Conservation (phyloP, 805 yeast species). For the Candida coleopterorum region DNA sequence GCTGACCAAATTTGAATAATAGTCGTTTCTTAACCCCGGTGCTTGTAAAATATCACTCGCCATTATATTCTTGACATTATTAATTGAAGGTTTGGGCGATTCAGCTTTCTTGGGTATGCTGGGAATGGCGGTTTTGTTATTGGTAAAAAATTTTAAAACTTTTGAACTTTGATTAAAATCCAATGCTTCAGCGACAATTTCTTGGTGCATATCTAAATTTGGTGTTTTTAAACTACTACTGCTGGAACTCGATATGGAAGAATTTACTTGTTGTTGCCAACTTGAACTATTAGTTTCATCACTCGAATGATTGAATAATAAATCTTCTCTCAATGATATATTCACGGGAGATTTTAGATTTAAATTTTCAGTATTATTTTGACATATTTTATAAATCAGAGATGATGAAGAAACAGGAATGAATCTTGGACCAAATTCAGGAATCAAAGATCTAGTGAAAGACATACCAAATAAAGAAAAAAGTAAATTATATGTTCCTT, state of each 20-base stretch:
- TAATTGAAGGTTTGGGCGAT: not conserved
- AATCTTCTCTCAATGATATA: slow-evolving; percentile 16
- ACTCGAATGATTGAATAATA: slow-evolving; percentile 10
- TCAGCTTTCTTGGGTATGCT: not conserved
- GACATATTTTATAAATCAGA: slow-evolving; percentile 12
- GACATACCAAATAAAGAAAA: slow-evolving; percentile 4
- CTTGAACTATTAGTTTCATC: slow-evolving; percentile 3
- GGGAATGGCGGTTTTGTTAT: not conserved
- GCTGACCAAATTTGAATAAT: slow-evolving; percentile 67
- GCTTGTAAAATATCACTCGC: slow-evolving; percentile 37
- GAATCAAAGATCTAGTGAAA: slow-evolving; percentile 6
- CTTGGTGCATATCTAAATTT: slow-evolving; percentile 3
- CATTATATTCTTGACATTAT: slow-evolving; percentile 5
- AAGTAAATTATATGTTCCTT: slow-evolving; percentile 1
- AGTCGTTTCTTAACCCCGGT: slow-evolving; percentile 70
- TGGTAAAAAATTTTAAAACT: slow-evolving; percentile 31
- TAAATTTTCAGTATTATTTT: not conserved
- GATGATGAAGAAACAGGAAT: slow-evolving; percentile 17
- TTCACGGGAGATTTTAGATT: slow-evolving; percentile 5
- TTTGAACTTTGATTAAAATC: slow-evolving; percentile 38
- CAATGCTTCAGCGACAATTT: slow-evolving; percentile 43
- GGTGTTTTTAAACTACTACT: not conserved
- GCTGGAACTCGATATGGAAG: not conserved
- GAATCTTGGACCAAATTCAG: slow-evolving; percentile 12
- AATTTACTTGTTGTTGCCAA: slow-evolving; percentile 1